A percentile compares a stretch with the other conserved stretches of the same genome.
Evolutionary conservation across 2,329 filamentous ascomycete genomes (phyloP).

Genomic region (Nothophoma quercina): DNA sequence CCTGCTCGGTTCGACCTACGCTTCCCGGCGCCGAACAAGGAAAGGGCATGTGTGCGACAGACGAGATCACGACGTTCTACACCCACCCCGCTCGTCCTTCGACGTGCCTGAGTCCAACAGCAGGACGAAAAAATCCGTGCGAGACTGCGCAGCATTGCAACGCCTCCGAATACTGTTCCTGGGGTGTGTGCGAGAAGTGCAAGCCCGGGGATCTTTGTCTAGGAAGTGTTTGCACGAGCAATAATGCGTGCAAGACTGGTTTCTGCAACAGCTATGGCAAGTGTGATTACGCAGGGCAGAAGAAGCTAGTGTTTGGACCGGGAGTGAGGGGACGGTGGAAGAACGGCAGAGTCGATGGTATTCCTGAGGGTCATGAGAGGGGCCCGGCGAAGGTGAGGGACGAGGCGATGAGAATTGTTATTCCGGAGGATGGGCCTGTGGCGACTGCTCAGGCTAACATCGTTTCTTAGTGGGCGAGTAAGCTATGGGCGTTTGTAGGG

Average conservation of each 20-base stretch:
- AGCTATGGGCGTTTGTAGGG: background rate
- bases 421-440: slow-evolving; percentile 31
- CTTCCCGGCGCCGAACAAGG: background rate
- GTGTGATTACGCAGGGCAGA: slow-evolving; percentile 38
- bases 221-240: slow-evolving; percentile 30
- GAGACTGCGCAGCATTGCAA: background rate
- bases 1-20: slow-evolving; percentile 19
- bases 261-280: slow-evolving; percentile 40
- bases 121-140: background rate
- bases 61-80: background rate
- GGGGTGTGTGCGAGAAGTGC: background rate
- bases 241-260: slow-evolving; percentile 43
- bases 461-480: background rate
- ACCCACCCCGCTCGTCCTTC: background rate
- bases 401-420: slow-evolving; percentile 39
- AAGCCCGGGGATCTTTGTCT: background rate
- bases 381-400: slow-evolving; percentile 42
- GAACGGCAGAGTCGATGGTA: slow-evolving; percentile 26
- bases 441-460: slow-evolving; percentile 28
- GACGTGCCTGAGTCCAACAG: background rate
- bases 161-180: background rate
- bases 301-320: slow-evolving; percentile 32
- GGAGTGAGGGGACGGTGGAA: slow-evolving; percentile 27
- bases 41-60: background rate
- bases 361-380: slow-evolving; percentile 31